Evolutionary conservation across 2,329 filamentous ascomycete genomes (phyloP), one percentile per base, ranked within the genome.

Genomic region (Seiridium cupressi): DNA sequence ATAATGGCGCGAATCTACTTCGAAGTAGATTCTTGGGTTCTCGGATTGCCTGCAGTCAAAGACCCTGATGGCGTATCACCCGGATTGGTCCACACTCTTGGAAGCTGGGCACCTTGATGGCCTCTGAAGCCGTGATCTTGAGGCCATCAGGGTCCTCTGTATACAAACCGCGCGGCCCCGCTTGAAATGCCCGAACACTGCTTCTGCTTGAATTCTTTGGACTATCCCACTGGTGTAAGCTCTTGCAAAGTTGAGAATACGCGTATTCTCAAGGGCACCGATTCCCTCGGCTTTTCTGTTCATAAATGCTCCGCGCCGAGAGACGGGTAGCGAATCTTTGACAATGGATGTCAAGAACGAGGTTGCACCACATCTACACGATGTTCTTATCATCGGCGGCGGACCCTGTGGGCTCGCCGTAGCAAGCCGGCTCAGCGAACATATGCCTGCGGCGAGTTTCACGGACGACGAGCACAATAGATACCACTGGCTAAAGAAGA

Each of bases 391-490:
- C 69, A 76, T 93, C 46, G 91, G 91, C 7, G 89, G 87, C 5
- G 91, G 91, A 0, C 90, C 91, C 3, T 90, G 87, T 64, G 90
- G 90, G 4, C 85, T 94, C 3, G 89, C 89, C 4, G 84, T 90
- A 5, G 89, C 91, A 7, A 86, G 90, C 1, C 84, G 91, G 3
- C 81, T 94, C 1, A 82, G 84, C 47, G 91, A 94, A 73, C 80
- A 83, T 58, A 90, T 89, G 0, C 91, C 91, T 0, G 91, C 89
- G 0, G 90, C 91, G 1, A 85, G 93, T 57, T 94, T 94, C 74
- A 93, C 91, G 0, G 90, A 94, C 69, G 89, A 91, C 65, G 91
- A 94, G 69, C 90, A 94, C 68, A 86, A 89, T 47, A 82, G 91
- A n/a, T 94, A 91, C 70, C 86, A 91, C 72, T 93, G 90, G 88